Percentiles rank a stretch among this genome's conserved stretches.
These are phyloP conservation scores for Vigna trinervia DNA, from an alignment of 306 rosid genomes.

Conservation along the genomic window DNA sequence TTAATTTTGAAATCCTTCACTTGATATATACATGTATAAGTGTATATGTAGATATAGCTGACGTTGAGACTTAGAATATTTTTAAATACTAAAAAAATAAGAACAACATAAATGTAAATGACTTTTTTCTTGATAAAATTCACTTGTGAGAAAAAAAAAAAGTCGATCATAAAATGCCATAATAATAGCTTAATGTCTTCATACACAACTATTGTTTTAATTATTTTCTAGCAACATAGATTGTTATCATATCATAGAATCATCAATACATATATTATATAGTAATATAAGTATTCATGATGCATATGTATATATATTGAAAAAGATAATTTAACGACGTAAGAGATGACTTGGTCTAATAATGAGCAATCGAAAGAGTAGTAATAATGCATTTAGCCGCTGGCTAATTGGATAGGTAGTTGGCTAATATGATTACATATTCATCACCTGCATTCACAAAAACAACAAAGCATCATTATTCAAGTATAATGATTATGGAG, in stretches of 20 bases:
- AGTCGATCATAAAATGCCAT: not conserved
- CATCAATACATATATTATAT: conserved; percentile 1
- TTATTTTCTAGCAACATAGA: conserved; percentile 28
- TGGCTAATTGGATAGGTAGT: conserved; percentile 10
- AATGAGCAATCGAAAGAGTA: conserved; percentile 25
- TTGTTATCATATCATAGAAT: conserved; percentile 11
- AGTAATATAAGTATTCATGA: not conserved
- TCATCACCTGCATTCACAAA: conserved; percentile 43
- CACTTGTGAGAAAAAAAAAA: not conserved
- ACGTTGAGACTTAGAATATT: too few species aligned
- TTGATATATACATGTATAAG: too few species aligned
- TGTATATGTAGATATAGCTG: too few species aligned
- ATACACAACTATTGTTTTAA: conserved; percentile 8
- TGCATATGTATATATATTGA: not conserved
- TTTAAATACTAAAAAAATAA: too few species aligned
- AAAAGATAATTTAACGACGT: conserved; percentile 11
- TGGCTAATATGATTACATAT: not conserved
- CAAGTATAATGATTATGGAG: too few species aligned
- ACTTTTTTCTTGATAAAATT: too few species aligned
- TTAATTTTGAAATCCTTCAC: too few species aligned
- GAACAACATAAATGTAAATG: too few species aligned
- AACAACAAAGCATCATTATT: conserved; percentile 20
- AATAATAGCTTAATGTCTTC: not conserved
- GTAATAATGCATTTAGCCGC: conserved; percentile 28
- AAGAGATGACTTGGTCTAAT: conserved; percentile 33